Evolutionary conservation across 2,329 filamentous ascomycete genomes (phyloP).

Genomic region (Claviceps sp.): DNA sequence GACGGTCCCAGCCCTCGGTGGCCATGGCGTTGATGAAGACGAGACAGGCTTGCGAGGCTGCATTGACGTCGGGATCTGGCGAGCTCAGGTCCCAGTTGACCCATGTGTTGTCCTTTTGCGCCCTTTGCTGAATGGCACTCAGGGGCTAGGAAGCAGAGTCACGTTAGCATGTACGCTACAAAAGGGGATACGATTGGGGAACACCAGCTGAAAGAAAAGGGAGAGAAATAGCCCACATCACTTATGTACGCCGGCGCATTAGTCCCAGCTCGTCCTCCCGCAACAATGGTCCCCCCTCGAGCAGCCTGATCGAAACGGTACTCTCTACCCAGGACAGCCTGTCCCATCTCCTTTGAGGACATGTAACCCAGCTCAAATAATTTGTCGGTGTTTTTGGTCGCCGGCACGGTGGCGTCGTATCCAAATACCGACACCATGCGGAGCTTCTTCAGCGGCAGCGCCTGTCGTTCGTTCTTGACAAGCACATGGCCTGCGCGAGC

Average conservation of each 20-base stretch:
- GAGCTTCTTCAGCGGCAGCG: slow-evolving; percentile 48
- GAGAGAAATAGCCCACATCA: slow-evolving; percentile 22
- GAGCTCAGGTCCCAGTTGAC: slow-evolving; percentile 34
- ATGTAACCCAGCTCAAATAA: slow-evolving; percentile 33
- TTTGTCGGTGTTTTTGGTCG: slow-evolving; percentile 33
- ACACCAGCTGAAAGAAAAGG: not conserved
- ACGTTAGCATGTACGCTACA: not conserved
- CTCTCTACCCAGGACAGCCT: slow-evolving; percentile 28
- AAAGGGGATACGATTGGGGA: not conserved
- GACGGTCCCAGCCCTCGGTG: slow-evolving; percentile 61
- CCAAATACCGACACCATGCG: slow-evolving; percentile 45
- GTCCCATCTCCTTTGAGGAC: slow-evolving; percentile 31
- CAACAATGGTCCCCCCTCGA: slow-evolving; percentile 36
- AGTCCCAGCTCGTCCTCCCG: slow-evolving; percentile 37
- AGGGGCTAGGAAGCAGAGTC: slow-evolving; percentile 27
- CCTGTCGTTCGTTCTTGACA: slow-evolving; percentile 55
- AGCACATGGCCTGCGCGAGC: slow-evolving; percentile 56
- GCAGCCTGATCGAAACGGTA: slow-evolving; percentile 35
- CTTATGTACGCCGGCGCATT: slow-evolving; percentile 35
- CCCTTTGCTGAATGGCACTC: slow-evolving; percentile 41
- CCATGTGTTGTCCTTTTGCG: slow-evolving; percentile 38
- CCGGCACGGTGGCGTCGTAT: slow-evolving; percentile 44
- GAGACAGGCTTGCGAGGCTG: slow-evolving; percentile 47
- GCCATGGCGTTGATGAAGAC: slow-evolving; percentile 73
- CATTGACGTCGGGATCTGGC: slow-evolving; percentile 21